Evolutionary conservation across 1,284 basidiomycete genomes (phyloP), one percentile per base, ranked within the genome.

Genomic region (Veloboletus limbatus): DNA sequence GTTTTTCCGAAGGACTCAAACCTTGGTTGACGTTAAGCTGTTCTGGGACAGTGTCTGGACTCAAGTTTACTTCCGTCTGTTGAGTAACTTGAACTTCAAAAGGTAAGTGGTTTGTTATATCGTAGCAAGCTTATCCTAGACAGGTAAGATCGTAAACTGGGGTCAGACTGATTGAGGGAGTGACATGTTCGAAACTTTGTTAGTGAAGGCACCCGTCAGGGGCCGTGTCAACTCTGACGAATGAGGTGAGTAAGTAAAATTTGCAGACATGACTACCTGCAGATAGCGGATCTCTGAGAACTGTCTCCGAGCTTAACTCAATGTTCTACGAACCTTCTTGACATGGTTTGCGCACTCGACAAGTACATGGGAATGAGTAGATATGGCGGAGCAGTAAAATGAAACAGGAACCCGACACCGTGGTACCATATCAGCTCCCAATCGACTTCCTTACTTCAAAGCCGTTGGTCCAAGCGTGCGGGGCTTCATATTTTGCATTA

Each of bases 381-480:
- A 46, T 40, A 47, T 43, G 24, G 47, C 39, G 41, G 48, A 43
- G 43, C 2, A 40, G 45, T 32, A 21, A 44, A 51, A 52, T 32
- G 49, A 53, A 49, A 18, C 37, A 18, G 48, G 56, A 50, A 52
- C 52, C 51, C 37, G 45, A 49, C 48, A 59, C 49, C 52, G 24
- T 54, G 58, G 49, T 43, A 65, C 43, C 63, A 64, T 45, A 68
- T 83, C 85, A 88, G 87, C 87, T 90, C 87, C 87, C 87, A 90
- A 87, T 89, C 88, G 76, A 63, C 81, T 76, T 76, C 74, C 72
- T 72, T 74, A 75, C 77, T 67, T 61, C 61, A 71, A 72, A 79
- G 78, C 78, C 82, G 87, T 90, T 90, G 88, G 87, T 89, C 73
- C 71, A 89, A 90, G 87, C 87, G 88, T 89, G 88, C 88, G 86